Conservation (phyloP, 179 eudicot genomes). For the Beta macrorhiza region DNA sequence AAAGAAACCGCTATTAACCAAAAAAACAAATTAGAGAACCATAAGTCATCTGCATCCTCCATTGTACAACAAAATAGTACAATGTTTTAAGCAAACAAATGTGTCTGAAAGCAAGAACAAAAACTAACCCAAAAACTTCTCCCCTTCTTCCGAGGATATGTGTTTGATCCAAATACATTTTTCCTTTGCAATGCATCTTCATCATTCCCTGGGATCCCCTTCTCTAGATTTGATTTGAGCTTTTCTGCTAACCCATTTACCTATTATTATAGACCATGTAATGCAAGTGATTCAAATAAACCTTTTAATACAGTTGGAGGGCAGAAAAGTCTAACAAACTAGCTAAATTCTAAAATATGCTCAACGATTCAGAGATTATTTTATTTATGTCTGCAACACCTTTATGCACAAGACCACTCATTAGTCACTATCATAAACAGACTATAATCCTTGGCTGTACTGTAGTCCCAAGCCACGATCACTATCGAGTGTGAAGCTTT, state of each 20-base stretch:
- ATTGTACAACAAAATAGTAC: not conserved
- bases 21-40: not conserved
- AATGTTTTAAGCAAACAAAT: not conserved
- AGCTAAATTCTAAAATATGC: not conserved
- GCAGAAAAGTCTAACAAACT: not conserved
- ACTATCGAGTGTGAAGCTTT: not conserved
- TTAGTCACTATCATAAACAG: not conserved
- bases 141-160: conserved; percentile 83
- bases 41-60: not conserved
- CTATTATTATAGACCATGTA: conserved; percentile 30
- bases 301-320: not conserved
- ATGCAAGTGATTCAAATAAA: not conserved
- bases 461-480: not conserved
- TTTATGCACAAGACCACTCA: not conserved
- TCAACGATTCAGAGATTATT: not conserved
- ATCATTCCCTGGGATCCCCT: conserved; percentile 71
- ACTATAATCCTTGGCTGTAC: not conserved
- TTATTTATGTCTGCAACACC: not conserved
- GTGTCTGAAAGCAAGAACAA: not conserved
- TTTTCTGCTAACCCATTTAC: conserved; percentile 55
- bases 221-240: conserved; percentile 60
- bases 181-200: conserved; percentile 55
- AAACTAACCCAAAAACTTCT: conserved; percentile 69
- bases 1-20: conserved; percentile 58
- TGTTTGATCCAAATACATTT: conserved; percentile 73